Base-by-base conservation (phyloP, 2,329 filamentous ascomycete species). In the Aspergillus tubingensis region DNA sequence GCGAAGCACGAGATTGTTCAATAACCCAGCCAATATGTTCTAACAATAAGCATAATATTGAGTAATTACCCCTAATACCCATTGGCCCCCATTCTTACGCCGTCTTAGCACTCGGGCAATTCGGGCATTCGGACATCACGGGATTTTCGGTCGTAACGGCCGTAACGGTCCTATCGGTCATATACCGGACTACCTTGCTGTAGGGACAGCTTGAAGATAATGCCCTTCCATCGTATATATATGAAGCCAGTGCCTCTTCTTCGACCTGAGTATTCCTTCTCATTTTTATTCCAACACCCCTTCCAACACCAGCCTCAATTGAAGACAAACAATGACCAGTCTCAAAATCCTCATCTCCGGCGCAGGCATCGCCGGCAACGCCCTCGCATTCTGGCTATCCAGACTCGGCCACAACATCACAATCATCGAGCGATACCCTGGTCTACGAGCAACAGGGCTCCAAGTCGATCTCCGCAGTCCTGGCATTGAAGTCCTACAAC, bases 401-500 rank as follows among this genome's bases (percentile, higher is more conserved):
- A 70, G 69, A 23, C 58, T 67, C 6, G 72, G 74, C 3, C 72
- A 66, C 36, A 68, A 78, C 43, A 78, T 77, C 2, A 60, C 19
- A 65, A 70, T 82, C 38, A 64, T 82, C 47, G 81, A 83, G 63
- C 76, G 80, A 1, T 76, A 64, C 32, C 68, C 77, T 2, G 52
- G 43, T 1, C 68, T 85, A 0, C 79, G 84, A 2, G 71, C 76
- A 1, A 75, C 76, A 0, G 85, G 85, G 0, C 79, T 81, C 2
- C 83, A 85, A 53, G 70, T 87, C 30, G 85, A 88, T 65, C 72
- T 88, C 0, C 80, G 83, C 2, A 81, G 78, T 8, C 76, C 79
- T 11, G 85, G 82, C 0, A 77, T 86, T 48, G 74, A 82, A 8
- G 80, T 85, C 8, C 67, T 86, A 17, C 79, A 76, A 60, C 76